Evolutionary conservation across 2,329 filamentous ascomycete species (phyloP), one percentile per base, ranked within the genome.

Genomic region (Fusarium sp.): DNA sequence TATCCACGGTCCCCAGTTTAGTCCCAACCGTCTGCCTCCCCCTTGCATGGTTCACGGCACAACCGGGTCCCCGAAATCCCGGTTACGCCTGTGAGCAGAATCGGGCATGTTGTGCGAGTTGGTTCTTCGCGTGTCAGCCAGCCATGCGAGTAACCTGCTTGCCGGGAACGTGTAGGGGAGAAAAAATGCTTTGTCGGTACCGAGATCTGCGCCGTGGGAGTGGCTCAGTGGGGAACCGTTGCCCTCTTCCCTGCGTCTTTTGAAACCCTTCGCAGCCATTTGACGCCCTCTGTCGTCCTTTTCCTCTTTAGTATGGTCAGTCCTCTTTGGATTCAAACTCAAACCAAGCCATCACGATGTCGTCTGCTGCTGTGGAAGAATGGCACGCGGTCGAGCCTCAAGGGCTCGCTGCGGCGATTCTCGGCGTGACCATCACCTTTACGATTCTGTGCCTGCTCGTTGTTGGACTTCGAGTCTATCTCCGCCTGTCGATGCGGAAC

Each of bases 311-410:
- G 45, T 18, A 27, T 27, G 45, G 45, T 9, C 23, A 18, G 8
- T 50, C 23, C 16, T 18, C 45, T 50, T 50, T 50, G 14, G 16
- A 27, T 27, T 6, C 45, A 18, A 50, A 50, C 45, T 50, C 45
- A 25, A 45, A 34, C 14, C 34, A 27, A 39, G 34, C 14, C 54
- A 39, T 25, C 20, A n/a, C 25, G 30, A 70, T 71, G 67, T 35
- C 34, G 52, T 41, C 41, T 45, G 23, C 66, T 32, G 16, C 30
- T 4, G 30, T 58, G 6, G 39, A 45, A 23, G 23, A 37, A 30
- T 71, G 69, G 63, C 54, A 72, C 14, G 23, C 37, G 1, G 58
- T 72, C 8, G 32, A 67, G 8, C 67, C 69, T 2, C 2, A n/a
- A 2, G 67, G 68, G 0, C 67, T 71, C 20, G 70, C 68, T 11